Conservation (phyloP, 805 yeast species). For the Metschnikowia reukaufii region DNA sequence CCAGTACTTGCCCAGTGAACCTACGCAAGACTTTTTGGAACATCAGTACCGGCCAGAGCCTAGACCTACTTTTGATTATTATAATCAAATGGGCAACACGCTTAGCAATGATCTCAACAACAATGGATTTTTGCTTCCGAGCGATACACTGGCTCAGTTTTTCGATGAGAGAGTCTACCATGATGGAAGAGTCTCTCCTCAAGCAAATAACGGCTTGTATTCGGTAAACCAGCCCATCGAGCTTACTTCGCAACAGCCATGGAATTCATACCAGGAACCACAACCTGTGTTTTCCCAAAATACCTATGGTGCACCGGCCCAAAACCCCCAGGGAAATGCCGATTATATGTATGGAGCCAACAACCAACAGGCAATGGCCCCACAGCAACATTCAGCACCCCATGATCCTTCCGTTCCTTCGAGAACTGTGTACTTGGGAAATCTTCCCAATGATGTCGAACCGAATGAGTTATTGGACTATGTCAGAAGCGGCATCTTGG, state of each 20-base stretch:
- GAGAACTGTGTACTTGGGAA: conserved; percentile 88
- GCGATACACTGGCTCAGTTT: background rate
- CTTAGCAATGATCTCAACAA: background rate
- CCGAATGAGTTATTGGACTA: conserved; percentile 83
- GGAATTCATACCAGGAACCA: conserved; percentile 8
- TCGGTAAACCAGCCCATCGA: background rate
- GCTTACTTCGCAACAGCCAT: conserved; percentile 2
- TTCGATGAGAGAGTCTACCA: conserved; percentile 3
- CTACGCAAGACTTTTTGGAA: conserved; percentile 6
- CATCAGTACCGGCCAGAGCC: conserved; percentile 5
- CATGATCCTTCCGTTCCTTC: conserved; percentile 50
- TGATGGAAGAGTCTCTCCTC: conserved; percentile 3
- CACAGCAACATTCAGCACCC: background rate
- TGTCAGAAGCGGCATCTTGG: conserved; percentile 88
- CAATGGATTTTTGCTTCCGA: conserved; percentile 1
- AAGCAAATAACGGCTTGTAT: background rate
- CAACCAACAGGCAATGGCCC: background rate
- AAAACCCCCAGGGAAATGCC: background rate
- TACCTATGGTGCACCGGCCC: conserved; percentile 1
- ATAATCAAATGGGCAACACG: conserved; percentile 1
- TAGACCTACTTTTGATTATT: conserved; percentile 2
- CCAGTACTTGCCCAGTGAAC: conserved; percentile 25
- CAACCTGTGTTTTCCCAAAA: conserved; percentile 4
- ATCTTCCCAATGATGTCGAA: conserved; percentile 77
- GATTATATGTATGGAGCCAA: conserved; percentile 1